Conservation (phyloP, 1,284 basidiomycete species). For the Pseudozyma sp. region DNA sequence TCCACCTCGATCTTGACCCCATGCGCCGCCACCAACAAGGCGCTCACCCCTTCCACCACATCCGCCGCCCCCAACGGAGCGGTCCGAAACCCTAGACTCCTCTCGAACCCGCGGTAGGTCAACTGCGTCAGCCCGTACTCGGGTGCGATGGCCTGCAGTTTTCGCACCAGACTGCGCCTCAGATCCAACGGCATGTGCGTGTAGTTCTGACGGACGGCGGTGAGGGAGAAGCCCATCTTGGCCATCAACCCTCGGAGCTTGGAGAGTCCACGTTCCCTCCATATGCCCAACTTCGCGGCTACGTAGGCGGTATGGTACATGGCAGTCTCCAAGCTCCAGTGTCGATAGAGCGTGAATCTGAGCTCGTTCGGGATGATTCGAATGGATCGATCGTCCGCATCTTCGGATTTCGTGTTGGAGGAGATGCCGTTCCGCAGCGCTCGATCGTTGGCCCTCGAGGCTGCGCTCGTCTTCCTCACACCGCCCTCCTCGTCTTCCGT, state of each 20-base stretch:
- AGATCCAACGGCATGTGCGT: conserved; percentile 96
- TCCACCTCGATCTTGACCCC: conserved; percentile 88
- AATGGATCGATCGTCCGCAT: conserved; percentile 61
- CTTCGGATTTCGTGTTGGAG: conserved; percentile 34
- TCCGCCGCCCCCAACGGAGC: conserved; percentile 90
- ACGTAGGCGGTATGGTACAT: conserved; percentile 99
- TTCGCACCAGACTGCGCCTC: conserved; percentile 82
- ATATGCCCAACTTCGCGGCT: conserved; percentile 91
- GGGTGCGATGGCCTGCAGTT: conserved; percentile 89
- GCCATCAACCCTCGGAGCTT: conserved; percentile 89
- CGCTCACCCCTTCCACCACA: conserved; percentile 87
- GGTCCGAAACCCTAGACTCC: conserved; percentile 87
- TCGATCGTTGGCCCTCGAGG: conserved; percentile 5
- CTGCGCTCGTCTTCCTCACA: not conserved
- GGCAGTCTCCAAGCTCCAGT: conserved; percentile 96
- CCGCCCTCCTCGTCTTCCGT: not conserved
- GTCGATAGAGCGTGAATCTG: conserved; percentile 91
- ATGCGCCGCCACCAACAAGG: conserved; percentile 88
- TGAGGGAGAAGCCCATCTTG: conserved; percentile 97
- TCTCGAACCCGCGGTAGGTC: conserved; percentile 89
- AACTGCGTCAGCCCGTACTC: conserved; percentile 97
- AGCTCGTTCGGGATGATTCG: conserved; percentile 59
- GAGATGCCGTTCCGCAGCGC: conserved; percentile 13
- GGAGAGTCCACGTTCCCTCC: conserved; percentile 92
- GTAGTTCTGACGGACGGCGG: conserved; percentile 91